Percentiles rank a stretch among this genome's conserved stretches.
These are phyloP conservation scores for Tetrahymena thermophila DNA, from an alignment of 73 alveolate species.

Conservation along the genomic window DNA sequence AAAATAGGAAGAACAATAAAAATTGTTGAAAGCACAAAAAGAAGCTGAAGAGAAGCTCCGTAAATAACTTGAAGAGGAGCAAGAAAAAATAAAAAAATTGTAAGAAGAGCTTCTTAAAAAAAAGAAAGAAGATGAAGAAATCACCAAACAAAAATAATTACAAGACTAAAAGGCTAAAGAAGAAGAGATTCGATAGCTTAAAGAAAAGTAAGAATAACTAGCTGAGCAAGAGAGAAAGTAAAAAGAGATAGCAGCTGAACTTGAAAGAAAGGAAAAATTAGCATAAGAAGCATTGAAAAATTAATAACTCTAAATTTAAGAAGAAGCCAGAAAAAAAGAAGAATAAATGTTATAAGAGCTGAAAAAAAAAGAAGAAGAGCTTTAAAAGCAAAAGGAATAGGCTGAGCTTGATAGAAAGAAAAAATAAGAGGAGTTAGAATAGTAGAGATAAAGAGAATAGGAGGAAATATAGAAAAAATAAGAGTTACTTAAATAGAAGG, in stretches of 20 bases:
- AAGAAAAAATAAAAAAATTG: neutral
- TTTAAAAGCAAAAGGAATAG: slow-evolving; percentile 5
- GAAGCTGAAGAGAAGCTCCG: slow-evolving; percentile 1
- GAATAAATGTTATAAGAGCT: slow-evolving; percentile 8
- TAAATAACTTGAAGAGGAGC: neutral
- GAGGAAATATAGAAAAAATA: slow-evolving; percentile 3
- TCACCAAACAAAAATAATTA: neutral
- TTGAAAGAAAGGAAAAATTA: slow-evolving; percentile 1
- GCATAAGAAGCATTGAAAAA: neutral
- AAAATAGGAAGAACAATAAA: slow-evolving; percentile 21
- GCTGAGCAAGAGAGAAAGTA: neutral
- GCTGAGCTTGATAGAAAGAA: slow-evolving; percentile 22
- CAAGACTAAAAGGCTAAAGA: neutral
- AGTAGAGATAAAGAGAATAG: neutral
- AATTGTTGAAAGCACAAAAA: neutral
- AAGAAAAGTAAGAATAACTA: neutral
- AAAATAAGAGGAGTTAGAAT: neutral
- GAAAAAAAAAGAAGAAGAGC: slow-evolving; percentile 23
- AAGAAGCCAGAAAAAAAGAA: slow-evolving; percentile 13
- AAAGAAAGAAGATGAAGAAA: neutral
- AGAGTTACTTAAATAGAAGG: neutral
- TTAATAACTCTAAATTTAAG: neutral
- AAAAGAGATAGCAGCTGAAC: neutral
- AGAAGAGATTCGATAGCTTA: neutral
- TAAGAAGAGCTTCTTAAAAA: neutral